Evolutionary conservation across 371 early-diverging fungal species (phyloP), one percentile per base, ranked within the genome.

Genomic region (Mucor sp.): DNA sequence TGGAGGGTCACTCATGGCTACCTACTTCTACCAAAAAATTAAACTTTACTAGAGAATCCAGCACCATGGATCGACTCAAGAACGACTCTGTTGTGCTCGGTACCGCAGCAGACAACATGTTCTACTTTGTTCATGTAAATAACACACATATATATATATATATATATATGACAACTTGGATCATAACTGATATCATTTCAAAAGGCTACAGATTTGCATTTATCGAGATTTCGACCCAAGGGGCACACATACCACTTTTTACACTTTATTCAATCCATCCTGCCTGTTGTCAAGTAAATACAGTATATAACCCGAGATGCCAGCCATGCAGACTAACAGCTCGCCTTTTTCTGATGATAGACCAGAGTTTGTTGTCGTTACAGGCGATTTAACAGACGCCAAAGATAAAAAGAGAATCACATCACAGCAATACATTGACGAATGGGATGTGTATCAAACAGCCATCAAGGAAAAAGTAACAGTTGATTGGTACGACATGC

Each of bases 361-460:
- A n/a, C 91, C 91, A 3, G 72, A 85, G 4, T 88, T 91, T 75
- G 89, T 90, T 15, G 78, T 87, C 14, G 86, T 88, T 15, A 92
- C 91, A 6, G 91, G 91, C 6, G 97, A 96, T 75, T 72, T 96
- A 70, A 94, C 95, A 3, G 96, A 97, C 78, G 96, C 95, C 21
- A 94, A 95, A 72, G 89, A 91, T 65, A 68, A 74, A 33, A 77
- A 84, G 30, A 74, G 75, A 19, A 77, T 91, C 11, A 84, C 76
- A 27, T 91, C 94, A 12, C 71, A 79, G 75, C 97, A 97, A 77
- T 92, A 92, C 62, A 9, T 74, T 14, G 92, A 91, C 48, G 97
- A 97, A 79, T 96, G 96, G 97, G 30, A 69, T 47, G 86, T 91
- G 0, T 95, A 95, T 70, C 76, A 85, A 21, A 66, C 68, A 6